Base-by-base conservation (phyloP, 352 stramenopile genomes). In the Phytopythium vexans region DNA sequence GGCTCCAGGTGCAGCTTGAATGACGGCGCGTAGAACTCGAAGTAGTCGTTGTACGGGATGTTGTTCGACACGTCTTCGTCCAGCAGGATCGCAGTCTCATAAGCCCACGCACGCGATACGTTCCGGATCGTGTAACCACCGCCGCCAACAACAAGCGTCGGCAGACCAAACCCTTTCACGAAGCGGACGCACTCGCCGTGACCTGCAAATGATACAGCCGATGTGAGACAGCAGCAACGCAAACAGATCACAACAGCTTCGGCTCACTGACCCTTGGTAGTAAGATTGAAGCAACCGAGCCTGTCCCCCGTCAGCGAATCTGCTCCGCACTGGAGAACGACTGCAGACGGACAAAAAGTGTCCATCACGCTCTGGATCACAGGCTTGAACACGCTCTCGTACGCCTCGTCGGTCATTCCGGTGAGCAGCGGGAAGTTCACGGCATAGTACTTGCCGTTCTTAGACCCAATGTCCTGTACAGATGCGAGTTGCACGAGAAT, bases 231-330 rank as follows among this genome's bases (percentile, higher is more conserved):
- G 21, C 21, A 27, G 21, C 21, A n/a, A 41, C 21, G 2, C 11
- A 41, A 12, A 50, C 21, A 41, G 44, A 32, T 27, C 2, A 42
- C 1, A 27, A 27, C 21, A 27, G 11, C 14, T 41, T 34, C 6
- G 34, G 32, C 14, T 36, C 9, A 27, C 7, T 61, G 21, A 84
- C 69, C 74, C 64, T 74, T 66, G 8, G 97, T 77, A 21, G 93
- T 99, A 10, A 99, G 74, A 70, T 99, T 99, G 68, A 99, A 99
- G 68, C 90, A 98, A 41, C 97, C 97, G 5, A 99, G 76, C 16
- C 96, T 88, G 71, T 99, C 97, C 40, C 94, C 94, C 4, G 95
- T 98, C n/a, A 99, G 75, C 3, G 88, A 98, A 70, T 99, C 97
- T 1, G 97, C 96, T 48, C 97, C 97, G 70, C 97, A 99, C 70